Percentiles rank a stretch among this genome's conserved stretches.
These are phyloP conservation scores for Gossypium rotundifolium DNA, from an alignment of 345 rosid species.

Conservation along the genomic window DNA sequence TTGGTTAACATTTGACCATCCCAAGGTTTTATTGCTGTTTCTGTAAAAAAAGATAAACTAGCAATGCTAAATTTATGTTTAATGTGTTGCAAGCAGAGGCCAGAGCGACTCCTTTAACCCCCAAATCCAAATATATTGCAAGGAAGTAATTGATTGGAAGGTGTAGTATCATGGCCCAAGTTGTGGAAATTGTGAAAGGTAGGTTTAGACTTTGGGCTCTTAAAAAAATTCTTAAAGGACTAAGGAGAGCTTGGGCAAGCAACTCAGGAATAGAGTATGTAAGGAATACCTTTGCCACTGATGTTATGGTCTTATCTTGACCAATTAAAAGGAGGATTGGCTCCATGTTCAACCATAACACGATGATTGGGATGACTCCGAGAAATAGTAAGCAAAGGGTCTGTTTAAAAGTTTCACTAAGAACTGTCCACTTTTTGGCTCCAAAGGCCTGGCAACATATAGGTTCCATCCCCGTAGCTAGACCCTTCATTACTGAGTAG, in stretches of 20 bases:
- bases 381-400: slow-evolving; percentile 25
- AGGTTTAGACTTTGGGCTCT: slow-evolving; percentile 27
- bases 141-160: slow-evolving; percentile 29
- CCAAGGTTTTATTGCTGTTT: slow-evolving; percentile 31
- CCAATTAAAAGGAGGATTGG: slow-evolving; percentile 23
- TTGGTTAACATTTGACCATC: neutral
- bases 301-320: slow-evolving; percentile 19
- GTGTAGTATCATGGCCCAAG: slow-evolving; percentile 22
- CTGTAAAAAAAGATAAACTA: slow-evolving; percentile 18
- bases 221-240: slow-evolving; percentile 29
- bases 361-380: slow-evolving; percentile 17
- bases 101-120: slow-evolving; percentile 28
- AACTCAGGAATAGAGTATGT: slow-evolving; percentile 33
- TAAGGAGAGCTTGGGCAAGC: slow-evolving; percentile 31
- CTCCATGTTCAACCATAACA: slow-evolving; percentile 27
- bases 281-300: slow-evolving; percentile 24
- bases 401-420: slow-evolving; percentile 22
- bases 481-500: slow-evolving; percentile 30
- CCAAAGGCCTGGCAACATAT: slow-evolving; percentile 37
- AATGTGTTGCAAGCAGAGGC: slow-evolving; percentile 23
- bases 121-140: slow-evolving; percentile 14
- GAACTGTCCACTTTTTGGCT: slow-evolving; percentile 20
- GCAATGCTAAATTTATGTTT: slow-evolving; percentile 18
- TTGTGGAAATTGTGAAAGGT: slow-evolving; percentile 23
- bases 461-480: slow-evolving; percentile 38